These are phyloP conservation scores for Magnolia changhungtana DNA, from an alignment of 164 flowering plant genomes.

Conservation along the genomic window DNA sequence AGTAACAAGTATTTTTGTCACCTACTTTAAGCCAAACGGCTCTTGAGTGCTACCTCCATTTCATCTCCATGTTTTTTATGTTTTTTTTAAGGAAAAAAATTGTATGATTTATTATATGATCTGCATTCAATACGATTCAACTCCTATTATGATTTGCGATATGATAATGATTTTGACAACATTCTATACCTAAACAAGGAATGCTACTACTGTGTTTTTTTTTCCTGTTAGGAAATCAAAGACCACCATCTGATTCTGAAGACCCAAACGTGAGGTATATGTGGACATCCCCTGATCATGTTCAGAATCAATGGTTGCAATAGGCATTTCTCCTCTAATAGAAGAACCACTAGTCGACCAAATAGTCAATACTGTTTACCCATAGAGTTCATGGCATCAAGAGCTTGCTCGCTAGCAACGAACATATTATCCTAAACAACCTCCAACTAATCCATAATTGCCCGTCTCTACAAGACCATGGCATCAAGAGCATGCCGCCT, in stretches of 20 bases:
- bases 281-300: not conserved
- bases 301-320: not conserved
- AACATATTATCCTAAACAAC: constrained; percentile 7
- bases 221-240: too few species aligned
- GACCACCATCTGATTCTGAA: too few species aligned
- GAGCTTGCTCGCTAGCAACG: not conserved
- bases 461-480: constrained; percentile 42
- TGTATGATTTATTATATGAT: too few species aligned
- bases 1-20: not conserved
- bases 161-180: too few species aligned
- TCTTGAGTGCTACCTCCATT: not conserved
- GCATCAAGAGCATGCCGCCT: constrained; percentile 18
- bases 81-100: too few species aligned
- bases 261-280: too few species aligned
- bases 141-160: too few species aligned
- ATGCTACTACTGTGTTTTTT: too few species aligned
- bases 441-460: constrained; percentile 34
- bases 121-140: not conserved
- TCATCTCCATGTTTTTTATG: not conserved
- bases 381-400: not conserved
- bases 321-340: not conserved
- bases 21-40: not conserved
- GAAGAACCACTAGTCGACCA: not conserved
- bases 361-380: constrained; percentile 1
- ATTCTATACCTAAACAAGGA: not conserved